Conservation (phyloP, 2,329 filamentous ascomycete genomes). For the Pseudocercospora cruenta region DNA sequence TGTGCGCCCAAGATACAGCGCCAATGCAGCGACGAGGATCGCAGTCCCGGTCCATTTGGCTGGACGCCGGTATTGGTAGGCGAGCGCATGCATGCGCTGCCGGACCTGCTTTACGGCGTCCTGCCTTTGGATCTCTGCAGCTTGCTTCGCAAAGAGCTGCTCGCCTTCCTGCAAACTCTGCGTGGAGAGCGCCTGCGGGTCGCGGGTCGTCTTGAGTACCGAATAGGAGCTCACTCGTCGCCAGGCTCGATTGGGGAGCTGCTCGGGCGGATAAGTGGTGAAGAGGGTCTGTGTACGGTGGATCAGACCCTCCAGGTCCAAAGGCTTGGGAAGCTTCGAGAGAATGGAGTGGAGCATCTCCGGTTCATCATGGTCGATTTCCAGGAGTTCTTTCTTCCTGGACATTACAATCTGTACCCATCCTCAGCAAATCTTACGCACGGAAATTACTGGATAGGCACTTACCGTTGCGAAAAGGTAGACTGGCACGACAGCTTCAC, state of each 20-base stretch:
- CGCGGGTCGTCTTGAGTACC: constrained; percentile 80
- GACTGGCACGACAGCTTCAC: constrained; percentile 82
- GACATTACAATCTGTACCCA: constrained; percentile 71
- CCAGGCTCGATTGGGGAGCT: constrained; percentile 68
- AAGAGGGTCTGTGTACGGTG: constrained; percentile 66
- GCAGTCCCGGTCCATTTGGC: constrained; percentile 58
- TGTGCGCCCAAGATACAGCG: constrained; percentile 49
- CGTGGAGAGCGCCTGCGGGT: constrained; percentile 51
- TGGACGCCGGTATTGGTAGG: constrained; percentile 69
- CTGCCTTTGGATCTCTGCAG: constrained; percentile 68
- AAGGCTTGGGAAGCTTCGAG: constrained; percentile 79
- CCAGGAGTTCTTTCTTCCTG: constrained; percentile 81
- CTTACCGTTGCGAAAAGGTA: constrained; percentile 78
- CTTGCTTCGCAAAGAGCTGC: constrained; percentile 70
- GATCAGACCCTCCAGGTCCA: constrained; percentile 81
- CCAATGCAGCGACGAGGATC: constrained; percentile 68
- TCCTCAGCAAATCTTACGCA: constrained; percentile 2
- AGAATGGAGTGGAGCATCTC: constrained; percentile 91
- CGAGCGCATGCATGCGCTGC: constrained; percentile 41
- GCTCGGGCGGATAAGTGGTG: constrained; percentile 69
- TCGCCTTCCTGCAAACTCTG: constrained; percentile 70
- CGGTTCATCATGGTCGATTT: constrained; percentile 78
- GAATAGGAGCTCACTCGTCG: constrained; percentile 71
- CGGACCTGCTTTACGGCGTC: constrained; percentile 60
- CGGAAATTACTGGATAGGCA: constrained; percentile 6